Base-by-base conservation (phyloP, 225 moss, liverwort and hornwort genomes). In the Pseudisothecium myosuroides region DNA sequence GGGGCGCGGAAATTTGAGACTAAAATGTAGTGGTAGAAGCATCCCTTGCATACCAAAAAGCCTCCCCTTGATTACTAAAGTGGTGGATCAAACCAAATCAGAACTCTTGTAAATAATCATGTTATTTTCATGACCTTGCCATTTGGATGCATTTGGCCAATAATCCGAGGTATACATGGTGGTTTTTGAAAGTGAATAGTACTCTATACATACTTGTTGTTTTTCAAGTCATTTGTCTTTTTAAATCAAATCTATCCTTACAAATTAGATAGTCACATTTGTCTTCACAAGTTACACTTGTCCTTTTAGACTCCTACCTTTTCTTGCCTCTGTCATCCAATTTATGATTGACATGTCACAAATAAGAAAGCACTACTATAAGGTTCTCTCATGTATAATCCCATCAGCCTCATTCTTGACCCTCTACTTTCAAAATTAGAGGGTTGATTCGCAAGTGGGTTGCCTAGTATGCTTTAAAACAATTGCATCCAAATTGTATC, bases 121-220 rank as follows among this genome's bases (percentile, higher is more conserved):
- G 8, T 5, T 0, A 0, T 49, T 21, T 0, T 76, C 12, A 34
- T 2, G 0, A 50, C 12, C 7, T 76, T 0, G 0, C 32, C 21
- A 50, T 76, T 76, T 34, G 21, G 21, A 76, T 34, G 21, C 13
- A 17, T 7, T 34, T 50, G 13, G 21, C 2, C 21, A 34, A 76
- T 13, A 76, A 21, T 76, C 5, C 0, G 0, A 76, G 34, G 12
- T 29, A 47, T 74, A 18, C 7, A 31, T 29, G 4, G 16, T 0
- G 0, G 1, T 2, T 20, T 45, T 32, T 20, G 1, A 32, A 50
- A 76, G 2, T 13, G 2, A 31, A 20, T 50, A 20, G 2, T 49
- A 50, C 0, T 32, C 20, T 2, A 49, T 12, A 32, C 5, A 32
- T 20, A 10, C 3, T 28, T 32, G 2, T 32, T 75, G 19, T 11